Evolutionary conservation across 2,329 filamentous ascomycete genomes (phyloP).

Genomic region (Coniochaeta ligniaria): DNA sequence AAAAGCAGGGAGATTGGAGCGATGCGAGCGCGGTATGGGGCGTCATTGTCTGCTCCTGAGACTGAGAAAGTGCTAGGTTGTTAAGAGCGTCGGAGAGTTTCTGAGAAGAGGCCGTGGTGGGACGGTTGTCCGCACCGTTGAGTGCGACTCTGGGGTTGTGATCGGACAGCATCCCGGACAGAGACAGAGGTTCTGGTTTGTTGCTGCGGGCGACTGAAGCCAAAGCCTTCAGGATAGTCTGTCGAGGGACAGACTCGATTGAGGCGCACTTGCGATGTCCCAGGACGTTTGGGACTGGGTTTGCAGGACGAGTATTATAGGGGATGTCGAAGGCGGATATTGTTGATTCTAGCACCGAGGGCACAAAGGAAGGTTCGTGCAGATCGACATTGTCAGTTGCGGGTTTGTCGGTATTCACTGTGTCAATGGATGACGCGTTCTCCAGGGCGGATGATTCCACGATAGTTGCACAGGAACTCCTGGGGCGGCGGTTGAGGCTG

Average conservation of each 20-base stretch:
- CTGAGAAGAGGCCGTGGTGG: constrained; percentile 45
- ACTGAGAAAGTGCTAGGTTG: constrained; percentile 32
- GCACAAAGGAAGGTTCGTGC: background rate
- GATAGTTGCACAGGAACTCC: constrained; percentile 13
- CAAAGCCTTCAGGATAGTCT: constrained; percentile 77
- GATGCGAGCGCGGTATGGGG: constrained; percentile 52
- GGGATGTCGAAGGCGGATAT: background rate
- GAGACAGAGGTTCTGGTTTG: constrained; percentile 55
- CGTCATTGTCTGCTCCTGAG: constrained; percentile 18
- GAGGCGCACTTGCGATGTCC: constrained; percentile 45
- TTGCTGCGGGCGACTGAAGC: constrained; percentile 58
- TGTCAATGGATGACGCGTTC: constrained; percentile 2
- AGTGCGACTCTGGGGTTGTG: constrained; percentile 17
- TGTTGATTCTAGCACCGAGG: background rate
- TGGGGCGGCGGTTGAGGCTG: constrained; percentile 17
- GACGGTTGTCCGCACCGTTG: constrained; percentile 25
- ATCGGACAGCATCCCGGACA: constrained; percentile 51
- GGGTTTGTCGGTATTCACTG: background rate
- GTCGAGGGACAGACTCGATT: constrained; percentile 63
- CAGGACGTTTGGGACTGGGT: background rate
- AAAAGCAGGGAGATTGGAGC: constrained; percentile 91
- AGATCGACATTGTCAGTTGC: background rate
- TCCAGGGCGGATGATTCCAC: constrained; percentile 13
- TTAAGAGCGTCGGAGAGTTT: constrained; percentile 56
- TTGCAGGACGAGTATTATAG: background rate